phyloP scores from a whole-genome alignment of 345 rosid species.

The Ceriops tagal region DNA sequence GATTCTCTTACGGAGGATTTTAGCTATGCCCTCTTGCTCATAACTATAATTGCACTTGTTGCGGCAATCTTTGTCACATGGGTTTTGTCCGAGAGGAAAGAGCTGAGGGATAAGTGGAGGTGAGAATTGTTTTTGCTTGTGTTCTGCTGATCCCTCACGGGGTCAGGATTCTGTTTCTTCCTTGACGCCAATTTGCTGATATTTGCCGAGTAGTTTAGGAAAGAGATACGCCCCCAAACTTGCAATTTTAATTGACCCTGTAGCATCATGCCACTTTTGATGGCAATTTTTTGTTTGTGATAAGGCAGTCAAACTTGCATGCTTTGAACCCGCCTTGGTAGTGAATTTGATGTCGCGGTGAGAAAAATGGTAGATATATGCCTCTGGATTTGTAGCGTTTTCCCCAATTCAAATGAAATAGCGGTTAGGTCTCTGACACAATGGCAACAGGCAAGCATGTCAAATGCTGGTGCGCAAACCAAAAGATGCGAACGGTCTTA shows the following conservation, averaged over 20 bases:
- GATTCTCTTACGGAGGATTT: conserved; percentile 98
- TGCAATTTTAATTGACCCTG: conserved; percentile 22
- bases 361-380: too few relatives aligned
- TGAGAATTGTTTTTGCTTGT: conserved; percentile 27
- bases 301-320: too few relatives aligned
- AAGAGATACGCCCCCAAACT: conserved; percentile 12
- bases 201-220: conserved; percentile 25
- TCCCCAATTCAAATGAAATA: too few relatives aligned
- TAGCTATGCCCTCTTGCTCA: conserved; percentile 80
- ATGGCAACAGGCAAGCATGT: too few relatives aligned
- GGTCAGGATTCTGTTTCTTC: not conserved
- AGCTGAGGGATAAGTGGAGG: conserved; percentile 84
- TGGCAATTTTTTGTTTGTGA: conserved; percentile 15
- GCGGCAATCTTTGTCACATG: conserved; percentile 84
- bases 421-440: too few relatives aligned
- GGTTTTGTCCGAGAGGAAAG: conserved; percentile 85
- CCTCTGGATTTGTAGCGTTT: too few relatives aligned
- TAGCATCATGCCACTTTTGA: conserved; percentile 8
- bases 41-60: conserved; percentile 77
- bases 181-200: not conserved
- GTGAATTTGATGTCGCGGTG: too few relatives aligned
- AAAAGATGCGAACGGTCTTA: too few relatives aligned
- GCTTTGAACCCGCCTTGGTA: too few relatives aligned
- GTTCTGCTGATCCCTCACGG: not conserved
- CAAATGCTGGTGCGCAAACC: too few relatives aligned